phyloP scores from a whole-genome alignment of 192 early-diverging fungal genomes.

The Allomyces javanicus region DNA sequence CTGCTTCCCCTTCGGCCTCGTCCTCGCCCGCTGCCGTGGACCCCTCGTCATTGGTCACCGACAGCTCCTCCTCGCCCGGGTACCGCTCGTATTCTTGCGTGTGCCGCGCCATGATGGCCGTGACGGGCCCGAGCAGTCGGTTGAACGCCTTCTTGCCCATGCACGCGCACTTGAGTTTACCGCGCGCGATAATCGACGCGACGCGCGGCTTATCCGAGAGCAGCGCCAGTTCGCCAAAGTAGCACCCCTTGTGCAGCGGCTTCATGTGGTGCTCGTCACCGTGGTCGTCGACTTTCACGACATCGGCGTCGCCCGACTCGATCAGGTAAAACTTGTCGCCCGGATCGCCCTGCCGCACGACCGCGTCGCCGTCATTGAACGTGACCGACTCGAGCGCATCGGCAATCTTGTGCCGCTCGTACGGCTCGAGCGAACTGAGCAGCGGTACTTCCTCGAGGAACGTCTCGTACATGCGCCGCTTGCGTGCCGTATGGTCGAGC shows the following conservation, averaged over 20 bases:
- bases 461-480: conserved; percentile 85
- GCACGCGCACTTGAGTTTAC: conserved; percentile 83
- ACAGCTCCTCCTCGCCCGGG: conserved; percentile 2
- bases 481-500: conserved; percentile 92
- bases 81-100: conserved; percentile 61
- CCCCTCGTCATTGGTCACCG: too few relatives aligned
- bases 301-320: conserved; percentile 69
- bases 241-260: conserved; percentile 58
- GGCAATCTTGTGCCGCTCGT: conserved; percentile 97
- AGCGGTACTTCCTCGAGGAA: conserved; percentile 87
- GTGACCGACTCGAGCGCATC: conserved; percentile 84
- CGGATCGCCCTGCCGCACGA: conserved; percentile 80
- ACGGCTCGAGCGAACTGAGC: conserved; percentile 58
- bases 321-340: conserved; percentile 92
- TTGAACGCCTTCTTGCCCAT: conserved; percentile 90
- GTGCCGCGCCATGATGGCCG: conserved; percentile 90
- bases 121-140: conserved; percentile 82
- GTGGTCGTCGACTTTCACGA: conserved; percentile 58
- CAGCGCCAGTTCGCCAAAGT: conserved; percentile 96
- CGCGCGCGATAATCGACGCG: conserved; percentile 73
- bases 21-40: too few relatives aligned
- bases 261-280: conserved; percentile 58
- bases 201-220: conserved; percentile 80
- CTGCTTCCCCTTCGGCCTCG: too few relatives aligned
- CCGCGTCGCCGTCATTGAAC: conserved; percentile 60